Conservation (phyloP, 2,329 filamentous ascomycete genomes). For the Grosmannia serpens region DNA sequence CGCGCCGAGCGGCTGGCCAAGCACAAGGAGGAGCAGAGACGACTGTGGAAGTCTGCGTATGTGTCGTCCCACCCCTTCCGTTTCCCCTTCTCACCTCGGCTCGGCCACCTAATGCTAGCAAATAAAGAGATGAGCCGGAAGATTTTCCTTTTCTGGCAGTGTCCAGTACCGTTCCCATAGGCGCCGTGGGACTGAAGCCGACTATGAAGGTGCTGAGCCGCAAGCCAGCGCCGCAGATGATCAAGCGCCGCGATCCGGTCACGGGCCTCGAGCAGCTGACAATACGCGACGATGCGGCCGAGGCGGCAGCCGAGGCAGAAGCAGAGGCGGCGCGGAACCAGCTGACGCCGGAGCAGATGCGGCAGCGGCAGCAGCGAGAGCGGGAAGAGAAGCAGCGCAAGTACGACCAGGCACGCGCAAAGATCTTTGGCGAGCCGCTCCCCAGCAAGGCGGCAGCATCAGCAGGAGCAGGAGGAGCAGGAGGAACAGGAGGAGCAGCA, state of each 20-base stretch:
- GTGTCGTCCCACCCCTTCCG: constrained; percentile 15
- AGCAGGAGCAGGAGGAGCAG: too few relatives aligned
- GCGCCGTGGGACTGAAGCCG: constrained; percentile 62
- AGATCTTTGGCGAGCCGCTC: constrained; percentile 60
- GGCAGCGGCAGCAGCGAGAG: constrained; percentile 65
- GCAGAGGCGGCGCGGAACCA: constrained; percentile 55
- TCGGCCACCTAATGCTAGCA: not conserved
- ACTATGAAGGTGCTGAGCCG: constrained; percentile 76
- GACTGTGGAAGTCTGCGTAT: constrained; percentile 83
- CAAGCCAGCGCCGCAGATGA: constrained; percentile 52
- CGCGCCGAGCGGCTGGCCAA: constrained; percentile 68
- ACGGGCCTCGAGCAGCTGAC: constrained; percentile 33
- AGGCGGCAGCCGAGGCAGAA: constrained; percentile 58
- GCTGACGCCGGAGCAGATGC: constrained; percentile 63
- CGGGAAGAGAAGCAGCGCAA: constrained; percentile 81
- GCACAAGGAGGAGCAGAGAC: constrained; percentile 73
- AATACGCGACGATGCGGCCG: constrained; percentile 43
- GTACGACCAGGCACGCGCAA: constrained; percentile 80
- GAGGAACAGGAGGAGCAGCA: not conserved
- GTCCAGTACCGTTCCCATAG: constrained; percentile 30
- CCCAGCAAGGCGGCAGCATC: constrained; percentile 19
- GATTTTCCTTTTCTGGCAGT: constrained; percentile 56
- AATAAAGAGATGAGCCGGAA: constrained; percentile 56
- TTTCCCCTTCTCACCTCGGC: not conserved
- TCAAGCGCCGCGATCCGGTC: constrained; percentile 46